Percentiles rank a stretch among this genome's conserved stretches.
Evolutionary conservation across 2,329 filamentous ascomycete species (phyloP).

Genomic region (Cryphonectria naterciae): DNA sequence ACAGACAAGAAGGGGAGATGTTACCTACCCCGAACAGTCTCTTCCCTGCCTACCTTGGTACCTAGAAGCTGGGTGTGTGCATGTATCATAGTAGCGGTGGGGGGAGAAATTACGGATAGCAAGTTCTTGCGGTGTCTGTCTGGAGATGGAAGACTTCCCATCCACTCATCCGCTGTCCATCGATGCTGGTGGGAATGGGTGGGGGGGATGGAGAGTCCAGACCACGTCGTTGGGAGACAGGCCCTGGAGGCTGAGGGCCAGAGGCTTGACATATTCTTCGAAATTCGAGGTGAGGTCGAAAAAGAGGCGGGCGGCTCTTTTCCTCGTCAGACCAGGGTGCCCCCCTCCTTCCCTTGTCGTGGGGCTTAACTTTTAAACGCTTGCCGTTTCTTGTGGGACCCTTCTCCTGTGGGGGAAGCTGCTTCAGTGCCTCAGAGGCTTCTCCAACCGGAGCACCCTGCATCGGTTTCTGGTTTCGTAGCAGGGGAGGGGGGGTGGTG

Average conservation of each 20-base stretch:
- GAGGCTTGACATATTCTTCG: not conserved
- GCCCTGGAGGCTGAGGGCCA: not conserved
- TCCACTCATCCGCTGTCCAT: constrained; percentile 13
- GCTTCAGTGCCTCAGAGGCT: not conserved
- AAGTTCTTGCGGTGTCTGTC: not conserved
- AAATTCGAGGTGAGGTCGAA: constrained; percentile 22
- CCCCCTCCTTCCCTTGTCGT: not conserved
- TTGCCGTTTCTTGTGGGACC: constrained; percentile 26
- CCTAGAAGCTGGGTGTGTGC: not conserved
- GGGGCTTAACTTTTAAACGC: constrained; percentile 19
- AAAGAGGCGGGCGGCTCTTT: constrained; percentile 21
- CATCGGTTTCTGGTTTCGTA: constrained; percentile 11
- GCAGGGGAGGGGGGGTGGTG: constrained; percentile 1
- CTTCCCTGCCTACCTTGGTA: not conserved
- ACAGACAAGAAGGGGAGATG: not conserved
- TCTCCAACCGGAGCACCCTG: not conserved
- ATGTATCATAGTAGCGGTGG: constrained; percentile 3
- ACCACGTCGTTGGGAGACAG: not conserved
- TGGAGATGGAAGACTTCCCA: constrained; percentile 7
- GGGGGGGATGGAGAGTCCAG: not conserved
- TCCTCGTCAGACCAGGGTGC: constrained; percentile 1
- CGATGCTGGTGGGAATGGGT: not conserved
- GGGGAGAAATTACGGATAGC: constrained; percentile 1
- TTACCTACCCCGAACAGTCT: not conserved
- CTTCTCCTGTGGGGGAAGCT: constrained; percentile 13